A percentile compares a stretch with the other conserved stretches of the same genome.
phyloP scores from a whole-genome alignment of 1,284 basidiomycete species.

The Baeospora myosura region DNA sequence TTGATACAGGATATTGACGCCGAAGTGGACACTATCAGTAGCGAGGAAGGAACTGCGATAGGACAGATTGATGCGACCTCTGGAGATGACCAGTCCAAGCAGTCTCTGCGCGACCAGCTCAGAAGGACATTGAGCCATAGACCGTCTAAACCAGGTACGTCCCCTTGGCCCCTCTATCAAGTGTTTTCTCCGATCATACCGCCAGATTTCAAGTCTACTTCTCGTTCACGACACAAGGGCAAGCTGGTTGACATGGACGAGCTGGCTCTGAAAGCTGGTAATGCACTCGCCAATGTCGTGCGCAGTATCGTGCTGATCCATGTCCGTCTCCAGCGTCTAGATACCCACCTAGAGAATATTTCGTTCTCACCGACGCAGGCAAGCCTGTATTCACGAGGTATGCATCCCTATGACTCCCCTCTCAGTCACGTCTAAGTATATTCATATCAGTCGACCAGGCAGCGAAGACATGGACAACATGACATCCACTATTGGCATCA shows the following conservation, averaged over 20 bases:
- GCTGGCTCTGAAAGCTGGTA: no score
- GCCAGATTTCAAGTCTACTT: not conserved
- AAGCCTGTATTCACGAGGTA: slow-evolving; percentile 89
- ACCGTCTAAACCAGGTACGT: slow-evolving; percentile 20
- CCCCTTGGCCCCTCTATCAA: not conserved
- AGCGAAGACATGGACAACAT: slow-evolving; percentile 53
- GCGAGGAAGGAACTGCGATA: slow-evolving; percentile 39
- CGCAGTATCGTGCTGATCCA: no score
- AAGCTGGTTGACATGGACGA: not conserved
- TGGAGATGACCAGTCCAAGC: slow-evolving; percentile 53
- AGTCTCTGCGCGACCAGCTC: slow-evolving; percentile 59
- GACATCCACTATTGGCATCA: slow-evolving; percentile 82
- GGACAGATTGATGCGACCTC: slow-evolving; percentile 33
- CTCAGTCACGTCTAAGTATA: slow-evolving; percentile 5
- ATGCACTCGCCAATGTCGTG: no score
- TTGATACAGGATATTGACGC: slow-evolving; percentile 58
- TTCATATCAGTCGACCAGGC: slow-evolving; percentile 37
- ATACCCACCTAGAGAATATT: slow-evolving; percentile 75
- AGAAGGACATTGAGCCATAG: slow-evolving; percentile 54
- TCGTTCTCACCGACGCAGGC: slow-evolving; percentile 88
- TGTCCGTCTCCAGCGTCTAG: slow-evolving; percentile 28
- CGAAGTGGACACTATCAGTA: slow-evolving; percentile 49
- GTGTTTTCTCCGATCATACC: slow-evolving; percentile 1
- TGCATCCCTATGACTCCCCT: slow-evolving; percentile 12
- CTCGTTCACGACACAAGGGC: not conserved